These are phyloP conservation scores for Phytophthora aleatoria DNA, from an alignment of 352 stramenopile species.

Conservation along the genomic window DNA sequence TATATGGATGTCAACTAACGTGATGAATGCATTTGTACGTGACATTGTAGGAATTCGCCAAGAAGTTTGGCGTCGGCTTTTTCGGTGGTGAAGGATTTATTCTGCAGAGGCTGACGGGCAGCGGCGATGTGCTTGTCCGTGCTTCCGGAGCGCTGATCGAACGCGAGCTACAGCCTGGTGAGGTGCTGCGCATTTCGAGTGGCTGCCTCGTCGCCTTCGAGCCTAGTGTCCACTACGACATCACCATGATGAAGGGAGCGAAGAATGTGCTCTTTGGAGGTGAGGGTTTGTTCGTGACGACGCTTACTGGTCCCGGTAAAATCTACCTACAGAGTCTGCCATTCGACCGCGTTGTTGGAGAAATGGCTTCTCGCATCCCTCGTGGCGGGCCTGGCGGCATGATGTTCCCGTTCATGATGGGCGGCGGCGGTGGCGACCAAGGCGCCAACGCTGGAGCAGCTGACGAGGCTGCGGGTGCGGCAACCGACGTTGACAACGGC, in stretches of 20 bases:
- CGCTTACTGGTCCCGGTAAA: conserved; percentile 89
- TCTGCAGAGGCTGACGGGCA: conserved; percentile 90
- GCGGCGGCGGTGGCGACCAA: conserved; percentile 42
- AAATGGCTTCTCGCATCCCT: conserved; percentile 91
- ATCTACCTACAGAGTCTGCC: conserved; percentile 93
- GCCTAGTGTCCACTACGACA: conserved; percentile 87
- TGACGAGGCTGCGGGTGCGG: conserved; percentile 34
- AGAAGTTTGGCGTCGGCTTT: conserved; percentile 90
- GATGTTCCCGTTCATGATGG: conserved; percentile 88
- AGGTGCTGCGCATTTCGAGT: conserved; percentile 92
- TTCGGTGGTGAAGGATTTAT: conserved; percentile 96
- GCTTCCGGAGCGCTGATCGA: conserved; percentile 90
- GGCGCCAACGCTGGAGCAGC: conserved; percentile 28
- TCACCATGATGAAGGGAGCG: conserved; percentile 91
- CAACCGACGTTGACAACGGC: conserved; percentile 13
- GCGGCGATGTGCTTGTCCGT: conserved; percentile 92
- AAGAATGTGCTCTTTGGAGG: conserved; percentile 96
- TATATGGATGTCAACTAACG: background rate
- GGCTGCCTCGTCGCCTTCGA: conserved; percentile 93
- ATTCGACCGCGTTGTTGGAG: conserved; percentile 92
- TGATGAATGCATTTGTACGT: background rate
- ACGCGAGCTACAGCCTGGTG: conserved; percentile 84
- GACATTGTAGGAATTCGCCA: conserved; percentile 82
- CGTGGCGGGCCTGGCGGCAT: conserved; percentile 75
- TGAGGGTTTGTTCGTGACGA: conserved; percentile 94